Base-by-base conservation (phyloP, 345 rosid species). In the Mangifera indica region DNA sequence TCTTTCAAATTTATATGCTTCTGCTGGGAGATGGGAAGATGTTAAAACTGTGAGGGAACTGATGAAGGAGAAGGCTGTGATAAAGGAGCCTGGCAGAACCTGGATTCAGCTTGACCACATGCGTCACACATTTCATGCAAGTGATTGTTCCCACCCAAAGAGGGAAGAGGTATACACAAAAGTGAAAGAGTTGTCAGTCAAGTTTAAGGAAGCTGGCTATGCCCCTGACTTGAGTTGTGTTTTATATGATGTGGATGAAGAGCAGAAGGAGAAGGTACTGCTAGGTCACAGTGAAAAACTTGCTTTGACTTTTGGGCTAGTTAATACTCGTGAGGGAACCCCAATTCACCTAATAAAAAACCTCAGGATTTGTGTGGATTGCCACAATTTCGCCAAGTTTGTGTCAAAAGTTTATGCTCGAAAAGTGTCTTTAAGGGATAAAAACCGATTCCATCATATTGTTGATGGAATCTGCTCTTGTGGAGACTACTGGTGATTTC, bases 211-310 rank as follows among this genome's bases (percentile, higher is more conserved):
- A 87, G 83, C 89, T 56, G 97, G 97, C 29, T 92, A 92, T 74
- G 84, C 84, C 75, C 90, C 95, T 37, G 93, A 94, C 66, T 71
- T 82, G 80, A 92, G 92, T 72, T 92, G 91, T 67, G 97, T 88
- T 66, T 70, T 94, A 53, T 77, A 90, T 67, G 97, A 92, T 54
- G 93, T 94, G 70, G 97, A 94, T 49, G 91, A 90, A 37, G 97
- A 90, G 79, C 97, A 94, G 82, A 94, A 94, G 84, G 97, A 89
- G 91, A 92, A 83, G 79, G 86, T 87, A 80, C 81, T 94, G 7
- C 75, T 82, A 18, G 92, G 86, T 58, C 98, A 94, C 72, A 94
- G 93, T 74, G 98, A 94, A 82, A 94, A 92, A 77, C 82, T 92
- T 63, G 97, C 97, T 59, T 63, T 89, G 86, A 88, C 97, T 60